Base-by-base conservation (phyloP, 495 filamentous ascomycete genomes). In the Podospora tetraspora region DNA sequence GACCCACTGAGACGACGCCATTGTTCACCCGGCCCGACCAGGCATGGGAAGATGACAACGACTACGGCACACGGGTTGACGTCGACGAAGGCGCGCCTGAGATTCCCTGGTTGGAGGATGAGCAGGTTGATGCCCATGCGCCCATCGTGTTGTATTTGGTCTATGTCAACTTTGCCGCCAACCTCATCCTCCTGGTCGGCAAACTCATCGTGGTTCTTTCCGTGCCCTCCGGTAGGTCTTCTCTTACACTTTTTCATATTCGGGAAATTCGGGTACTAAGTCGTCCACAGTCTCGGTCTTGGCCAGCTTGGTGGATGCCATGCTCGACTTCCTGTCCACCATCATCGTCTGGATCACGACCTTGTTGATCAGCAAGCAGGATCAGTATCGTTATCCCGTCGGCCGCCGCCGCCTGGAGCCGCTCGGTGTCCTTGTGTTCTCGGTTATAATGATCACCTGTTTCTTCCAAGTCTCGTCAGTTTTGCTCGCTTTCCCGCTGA, bases 281-380 rank as follows among this genome's bases (percentile, higher is more conserved):
- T 16, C 3, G 13, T 43, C 3, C 13, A 34, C 3, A 43, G 34
- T 97, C 66, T 96, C 92, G 5, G 91, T 97, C 16, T 83, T 97
- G 13, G 94, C 94, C 19, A 91, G 89, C 72, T 84, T 97, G 66
- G 94, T 97, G 1, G 94, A 97, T 73, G 93, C 91, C 3, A 88
- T 90, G 0, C 84, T 97, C 16, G 94, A 97, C 73, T 96, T 96
- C 72, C 64, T 97, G 57, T 90, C 87, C 52, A 97, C 93, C 0
- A 88, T 86, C 52, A 97, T 97, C 60, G 88, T 97, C 57, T 94
- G 91, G 91, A 84, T 87, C 5, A 94, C 92, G 0, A 92, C 91
- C n/a, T 76, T 75, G 71, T 81, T 95, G 65, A 94, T 95, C 69
- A 85, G 84, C 60, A 85, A 84, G 57, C 88, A 89, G 65, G 92